These are phyloP conservation scores for Coelastrella sp. DNA, from an alignment of 139 green algal genomes.

Conservation along the genomic window DNA sequence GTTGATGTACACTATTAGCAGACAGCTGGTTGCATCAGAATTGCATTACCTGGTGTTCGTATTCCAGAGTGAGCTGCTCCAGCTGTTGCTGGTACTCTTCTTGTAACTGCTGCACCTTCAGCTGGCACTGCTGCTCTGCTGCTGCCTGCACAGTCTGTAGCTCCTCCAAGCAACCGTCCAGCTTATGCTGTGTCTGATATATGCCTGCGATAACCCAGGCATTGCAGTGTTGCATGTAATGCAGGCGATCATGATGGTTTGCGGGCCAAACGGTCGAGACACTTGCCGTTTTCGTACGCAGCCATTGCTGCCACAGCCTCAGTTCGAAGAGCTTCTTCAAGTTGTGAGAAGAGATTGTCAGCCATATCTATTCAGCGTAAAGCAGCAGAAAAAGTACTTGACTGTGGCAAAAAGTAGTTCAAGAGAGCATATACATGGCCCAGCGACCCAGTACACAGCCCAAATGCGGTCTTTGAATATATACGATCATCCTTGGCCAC, in stretches of 20 bases:
- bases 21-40: too few species aligned
- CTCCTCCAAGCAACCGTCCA: not conserved
- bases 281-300: not conserved
- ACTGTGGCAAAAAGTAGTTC: too few species aligned
- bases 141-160: not conserved
- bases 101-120: slow-evolving; percentile 15
- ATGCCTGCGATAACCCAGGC: too few species aligned
- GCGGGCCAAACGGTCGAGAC: not conserved
- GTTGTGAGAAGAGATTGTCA: not conserved
- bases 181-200: not conserved
- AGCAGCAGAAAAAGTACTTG: too few species aligned
- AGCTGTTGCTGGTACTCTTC: slow-evolving; percentile 25
- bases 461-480: too few species aligned
- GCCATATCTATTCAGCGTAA: not conserved
- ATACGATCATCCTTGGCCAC: too few species aligned
- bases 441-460: too few species aligned
- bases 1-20: too few species aligned
- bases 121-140: not conserved
- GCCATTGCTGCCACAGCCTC: not conserved
- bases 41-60: slow-evolving; percentile 33
- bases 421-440: too few species aligned
- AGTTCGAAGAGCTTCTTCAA: not conserved
- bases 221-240: too few species aligned
- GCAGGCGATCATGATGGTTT: too few species aligned
- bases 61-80: not conserved